Percentiles rank a stretch among this genome's conserved stretches.
phyloP scores from a whole-genome alignment of 306 rosid genomes.

The Ceratonia siliqua region DNA sequence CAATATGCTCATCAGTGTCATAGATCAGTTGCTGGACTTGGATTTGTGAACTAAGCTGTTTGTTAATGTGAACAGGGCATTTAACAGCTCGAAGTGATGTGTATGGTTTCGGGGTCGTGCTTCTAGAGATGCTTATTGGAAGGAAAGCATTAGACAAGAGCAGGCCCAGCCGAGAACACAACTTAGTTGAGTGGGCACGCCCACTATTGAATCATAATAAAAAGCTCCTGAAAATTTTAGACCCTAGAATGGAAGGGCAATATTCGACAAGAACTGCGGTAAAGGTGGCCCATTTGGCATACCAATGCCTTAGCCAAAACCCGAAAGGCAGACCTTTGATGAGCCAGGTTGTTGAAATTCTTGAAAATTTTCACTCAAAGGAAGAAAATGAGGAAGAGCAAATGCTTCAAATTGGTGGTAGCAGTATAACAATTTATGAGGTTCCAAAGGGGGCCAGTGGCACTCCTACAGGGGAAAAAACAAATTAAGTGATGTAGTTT shows the following conservation, averaged over 20 bases:
- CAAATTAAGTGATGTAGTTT: slow-evolving; percentile 19
- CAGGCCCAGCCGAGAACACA: slow-evolving; percentile 87
- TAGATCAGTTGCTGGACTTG: background rate
- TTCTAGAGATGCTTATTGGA: slow-evolving; percentile 87
- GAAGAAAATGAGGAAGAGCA: slow-evolving; percentile 53
- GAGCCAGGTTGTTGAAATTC: slow-evolving; percentile 75
- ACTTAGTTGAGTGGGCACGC: slow-evolving; percentile 90
- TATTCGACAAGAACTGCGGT: slow-evolving; percentile 60
- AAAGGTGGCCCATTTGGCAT: slow-evolving; percentile 70
- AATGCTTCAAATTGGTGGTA: slow-evolving; percentile 57
- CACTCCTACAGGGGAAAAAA: slow-evolving; percentile 26
- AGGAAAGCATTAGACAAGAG: slow-evolving; percentile 85
- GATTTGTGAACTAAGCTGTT: slow-evolving; percentile 28
- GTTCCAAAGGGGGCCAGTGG: slow-evolving; percentile 50
- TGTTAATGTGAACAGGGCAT: slow-evolving; percentile 66
- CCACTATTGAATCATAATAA: slow-evolving; percentile 77
- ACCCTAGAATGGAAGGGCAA: slow-evolving; percentile 80
- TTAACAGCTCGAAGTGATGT: slow-evolving; percentile 88
- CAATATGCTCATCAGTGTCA: background rate
- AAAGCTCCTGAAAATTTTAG: slow-evolving; percentile 67
- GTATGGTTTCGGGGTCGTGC: slow-evolving; percentile 86
- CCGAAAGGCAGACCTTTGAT: slow-evolving; percentile 86
- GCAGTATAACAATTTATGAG: slow-evolving; percentile 64
- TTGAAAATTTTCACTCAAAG: slow-evolving; percentile 53
- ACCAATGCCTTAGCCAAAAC: slow-evolving; percentile 84